Evolutionary conservation across 2,329 filamentous ascomycete genomes (phyloP), one percentile per base, ranked within the genome.

Genomic region (Aspergillus piperis): DNA sequence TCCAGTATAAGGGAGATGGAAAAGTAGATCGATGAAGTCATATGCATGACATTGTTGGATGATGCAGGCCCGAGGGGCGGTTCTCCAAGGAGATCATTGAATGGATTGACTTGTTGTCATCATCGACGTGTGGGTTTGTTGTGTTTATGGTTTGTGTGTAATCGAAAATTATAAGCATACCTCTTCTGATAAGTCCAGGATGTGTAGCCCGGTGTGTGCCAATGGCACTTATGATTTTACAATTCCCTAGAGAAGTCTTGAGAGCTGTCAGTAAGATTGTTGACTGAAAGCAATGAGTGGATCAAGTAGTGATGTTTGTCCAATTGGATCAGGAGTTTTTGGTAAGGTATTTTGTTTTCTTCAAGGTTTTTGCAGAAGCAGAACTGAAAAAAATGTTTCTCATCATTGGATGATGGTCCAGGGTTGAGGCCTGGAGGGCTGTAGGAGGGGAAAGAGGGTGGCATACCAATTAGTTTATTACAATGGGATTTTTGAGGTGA

Each of bases 71-170:
- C 71, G 70, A 75, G 69, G 70, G 75, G 74, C 68, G 75, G 74
- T 75, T 74, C 71, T 72, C 72, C 51, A 57, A 63, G 69, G 72
- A 76, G 77, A 77, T 85, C 82, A 75, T 85, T 83, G 83, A 85
- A 85, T 85, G 83, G 83, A 85, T 85, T 82, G 81, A 84, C 83
- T 84, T 75, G 80, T 78, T 83, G 81, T 84, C 83, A 83, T 85
- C 83, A 80, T 83, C 68, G 75, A 77, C 68, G 50, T 54, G 25
- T 54, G 64, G 53, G n/a, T 10, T 39, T 55, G 21, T 32, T 17
- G 17, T 53, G 65, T 53, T 30, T 56, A 51, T 49, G 27, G 62
- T 23, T 23, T 58, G 32, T 51, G 49, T 54, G 56, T 60, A 32
- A 38, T 41, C 59, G 39, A 59, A 64, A 65, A 66, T 47, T n/a